Evolutionary conservation across 2,329 filamentous ascomycete species (phyloP), one percentile per base, ranked within the genome.

Genomic region (Aureobasidium mangrovei): DNA sequence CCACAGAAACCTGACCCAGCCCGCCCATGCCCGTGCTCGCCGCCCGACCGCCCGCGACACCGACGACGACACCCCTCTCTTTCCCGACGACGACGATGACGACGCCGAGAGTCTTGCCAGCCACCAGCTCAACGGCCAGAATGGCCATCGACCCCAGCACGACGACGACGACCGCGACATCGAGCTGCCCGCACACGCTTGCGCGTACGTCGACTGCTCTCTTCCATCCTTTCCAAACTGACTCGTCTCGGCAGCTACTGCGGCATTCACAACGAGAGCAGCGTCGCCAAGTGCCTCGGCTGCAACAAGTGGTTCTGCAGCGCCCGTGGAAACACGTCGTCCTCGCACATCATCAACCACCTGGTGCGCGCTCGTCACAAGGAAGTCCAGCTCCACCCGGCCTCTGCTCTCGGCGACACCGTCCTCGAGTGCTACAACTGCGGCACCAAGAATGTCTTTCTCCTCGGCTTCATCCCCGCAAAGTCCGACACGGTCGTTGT

Each of bases 261-360:
- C 69, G 93, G 93, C 57, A 98, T 98, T 60, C 93, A 98, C 74
- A 95, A 94, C 56, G 86, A 93, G 2, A 86, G 86, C 67, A 93
- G 87, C 61, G 94, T 98, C 55, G 93, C 98, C 63, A 97, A 96
- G 74, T 98, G 93, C 67, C 78, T 98, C 58, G 81, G 85, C 57
- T 98, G 93, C 76, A 91, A 82, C 75, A 98, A 97, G 69, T 98
- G 93, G 93, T 98, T 98, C 70, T 98, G 93, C 74, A 97, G 91
- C 71, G 91, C 91, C 57, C 88, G 91, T 65, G 91, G 93, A 61
- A 98, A 96, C 71, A 91, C 91, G 18, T 95, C 88, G 49, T 96
- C 91, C 28, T 95, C 91, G 33, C 93, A 98, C 69, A 97, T 98
- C 63, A 89, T 98, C 73, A 97, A 97, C 70, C 93, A 98, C 68